Base-by-base conservation (phyloP, 1,139 yeast genomes). In the Taphrina populina region DNA sequence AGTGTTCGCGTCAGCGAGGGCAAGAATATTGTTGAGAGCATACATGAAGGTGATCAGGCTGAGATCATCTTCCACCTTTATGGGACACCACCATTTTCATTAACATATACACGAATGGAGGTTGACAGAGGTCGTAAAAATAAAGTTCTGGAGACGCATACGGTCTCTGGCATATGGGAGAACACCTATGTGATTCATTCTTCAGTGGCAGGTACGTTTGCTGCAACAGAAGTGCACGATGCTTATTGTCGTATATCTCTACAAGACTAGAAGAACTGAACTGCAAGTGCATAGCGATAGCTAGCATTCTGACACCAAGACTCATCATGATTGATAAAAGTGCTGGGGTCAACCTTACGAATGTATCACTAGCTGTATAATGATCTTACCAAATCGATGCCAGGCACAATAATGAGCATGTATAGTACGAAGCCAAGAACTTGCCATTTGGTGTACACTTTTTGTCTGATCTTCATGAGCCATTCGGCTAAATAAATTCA, bases 121-220 rank as follows among this genome's bases (percentile, higher is more conserved):
- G 72, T 72, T 57, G 62, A 63, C 35, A 63, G 65, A 34, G 67
- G 68, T 19, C 58, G 64, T 33, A 64, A 70, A 24, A 64, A 64
- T n/a, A 67, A 67, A 58, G 79, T 84, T 17, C 82, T 86, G 24
- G 97, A 90, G 65, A 83, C 87, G 1, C 84, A 84, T 61, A 81
- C 85, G 2, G 81, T 90, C 29, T 74, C 80, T 6, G 83, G 83
- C 62, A 86, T 90, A 32, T 73, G 79, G 71, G 83, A 79, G 2
- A 71, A 80, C 64, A 87, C 83, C 63, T 81, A 87, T 66, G 76
- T 81, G 49, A 83, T 86, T 3, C 73, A 77, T 65, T 92, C 95
- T 1, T 85, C 88, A 63, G 73, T 87, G 63, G 96, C 90, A 67
- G 99, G 99, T 43, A 84, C 88, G 2, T 92, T 94, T 66, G 96